Evolutionary conservation across 345 rosid species (phyloP).

Genomic region (Pugionium cornutum): DNA sequence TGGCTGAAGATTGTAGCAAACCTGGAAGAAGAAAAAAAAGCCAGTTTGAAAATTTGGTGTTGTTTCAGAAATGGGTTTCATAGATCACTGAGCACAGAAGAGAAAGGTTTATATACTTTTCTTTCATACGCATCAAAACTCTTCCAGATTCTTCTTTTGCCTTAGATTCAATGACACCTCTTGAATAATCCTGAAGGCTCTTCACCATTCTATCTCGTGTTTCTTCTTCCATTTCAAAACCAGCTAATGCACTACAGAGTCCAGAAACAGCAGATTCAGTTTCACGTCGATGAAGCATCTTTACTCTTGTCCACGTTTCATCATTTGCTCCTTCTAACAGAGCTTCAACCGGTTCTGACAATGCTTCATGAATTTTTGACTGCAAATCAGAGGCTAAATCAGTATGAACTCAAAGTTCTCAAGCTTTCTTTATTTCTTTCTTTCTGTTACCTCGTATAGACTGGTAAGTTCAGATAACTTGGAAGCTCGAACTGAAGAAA

Average conservation of each 20-base stretch:
- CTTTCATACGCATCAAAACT: slow-evolving; percentile 84
- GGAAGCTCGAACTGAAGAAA: slow-evolving; percentile 69
- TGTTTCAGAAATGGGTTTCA: not conserved
- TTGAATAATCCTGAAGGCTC: slow-evolving; percentile 59
- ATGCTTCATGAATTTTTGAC: slow-evolving; percentile 66
- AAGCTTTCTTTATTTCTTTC: slow-evolving; percentile 10
- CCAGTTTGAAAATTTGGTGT: not conserved
- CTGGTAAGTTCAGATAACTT: slow-evolving; percentile 78
- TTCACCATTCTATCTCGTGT: slow-evolving; percentile 56
- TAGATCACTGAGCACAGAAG: not conserved
- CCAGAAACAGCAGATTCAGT: slow-evolving; percentile 69
- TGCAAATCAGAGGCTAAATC: slow-evolving; percentile 37
- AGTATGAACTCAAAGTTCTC: not conserved
- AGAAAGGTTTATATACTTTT: slow-evolving; percentile 50
- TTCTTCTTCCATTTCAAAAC: slow-evolving; percentile 74
- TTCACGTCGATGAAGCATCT: slow-evolving; percentile 66
- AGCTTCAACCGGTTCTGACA: slow-evolving; percentile 87
- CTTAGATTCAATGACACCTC: slow-evolving; percentile 73
- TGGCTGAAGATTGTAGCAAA: slow-evolving; percentile 76
- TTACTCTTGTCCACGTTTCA: slow-evolving; percentile 79
- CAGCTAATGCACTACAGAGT: slow-evolving; percentile 58
- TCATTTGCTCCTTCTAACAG: slow-evolving; percentile 72
- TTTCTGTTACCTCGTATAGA: slow-evolving; percentile 63
- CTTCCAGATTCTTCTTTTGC: slow-evolving; percentile 86
- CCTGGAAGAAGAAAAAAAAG: slow-evolving; percentile 43